Evolutionary conservation across 2,329 filamentous ascomycete genomes (phyloP), one percentile per base, ranked within the genome.

Genomic region (Tolypocladium pustulatum): DNA sequence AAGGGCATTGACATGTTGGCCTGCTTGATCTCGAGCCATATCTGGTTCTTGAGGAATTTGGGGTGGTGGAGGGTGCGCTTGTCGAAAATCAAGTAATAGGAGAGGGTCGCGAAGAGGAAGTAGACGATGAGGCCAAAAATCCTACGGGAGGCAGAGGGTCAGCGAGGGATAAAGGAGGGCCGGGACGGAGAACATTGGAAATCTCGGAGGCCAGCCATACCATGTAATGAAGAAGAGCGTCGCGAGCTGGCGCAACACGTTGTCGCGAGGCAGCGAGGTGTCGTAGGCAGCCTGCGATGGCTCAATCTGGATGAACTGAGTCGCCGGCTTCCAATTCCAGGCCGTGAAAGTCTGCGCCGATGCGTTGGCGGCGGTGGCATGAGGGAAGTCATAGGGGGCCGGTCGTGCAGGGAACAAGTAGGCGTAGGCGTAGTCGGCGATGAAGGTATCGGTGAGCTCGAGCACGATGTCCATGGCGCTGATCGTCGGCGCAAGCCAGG

Each of bases 21-120:
- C 75, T 96, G 91, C 63, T 79, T 78, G 68, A 97, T 96, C 73
- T 97, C 93, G 67, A 91, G 82, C 60, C 81, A 78, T 63, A 97
- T 87, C 73, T 97, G 93, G 75, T 96, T 93, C 77, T 94, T 95
- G 69, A 97, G 87, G 74, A 93, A 97, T 70, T 94, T 94, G 54
- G 93, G 93, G 72, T 97, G 93, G 57, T 90, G 79, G 75, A 93
- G 85, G 52, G 90, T 94, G 49, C 85, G 82, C 75, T 97, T 94
- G 75, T 97, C 92, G 77, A 96, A 97, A 69, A 97, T 81, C 76
- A 96, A 88, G 68, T 87, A 67, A 75, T 95, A 97, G 20, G 91
- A 96, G 22, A 95, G 79, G 7, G 86, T 81, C 4, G 92, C 89
- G 70, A 90, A 91, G 63, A 90, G 67, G 72, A 93, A 96, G 81